Percentiles rank a stretch among this genome's conserved stretches.
These are phyloP conservation scores for Aspergillus fumigatiaffinis DNA, from an alignment of 2,329 filamentous ascomycete genomes.

Conservation along the genomic window DNA sequence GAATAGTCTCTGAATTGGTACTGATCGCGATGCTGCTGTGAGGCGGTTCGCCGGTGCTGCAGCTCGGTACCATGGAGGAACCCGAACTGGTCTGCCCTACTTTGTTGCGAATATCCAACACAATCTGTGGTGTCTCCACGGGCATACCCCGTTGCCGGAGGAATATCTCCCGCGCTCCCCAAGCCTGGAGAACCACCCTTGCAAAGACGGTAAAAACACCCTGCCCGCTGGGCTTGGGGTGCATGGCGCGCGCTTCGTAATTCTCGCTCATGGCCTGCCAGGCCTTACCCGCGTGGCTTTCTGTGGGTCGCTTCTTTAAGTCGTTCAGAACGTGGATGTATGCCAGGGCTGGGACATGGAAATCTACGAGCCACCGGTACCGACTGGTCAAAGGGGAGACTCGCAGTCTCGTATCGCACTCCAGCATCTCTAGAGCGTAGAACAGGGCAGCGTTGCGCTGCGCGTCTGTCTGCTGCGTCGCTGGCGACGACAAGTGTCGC, in stretches of 20 bases:
- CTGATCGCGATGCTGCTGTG: too few species aligned
- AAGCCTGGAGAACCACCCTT: constrained; percentile 39
- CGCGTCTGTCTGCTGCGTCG: constrained; percentile 21
- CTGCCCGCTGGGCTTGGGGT: constrained; percentile 4
- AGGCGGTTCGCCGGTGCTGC: too few species aligned
- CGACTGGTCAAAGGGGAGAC: constrained; percentile 39
- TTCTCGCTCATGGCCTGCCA: constrained; percentile 49
- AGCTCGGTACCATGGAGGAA: too few species aligned
- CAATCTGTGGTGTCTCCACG: constrained; percentile 23
- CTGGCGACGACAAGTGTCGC: constrained; percentile 14
- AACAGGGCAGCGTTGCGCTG: constrained; percentile 29
- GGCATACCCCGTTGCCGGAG: constrained; percentile 10
- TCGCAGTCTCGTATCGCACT: constrained; percentile 46
- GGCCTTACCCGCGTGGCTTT: constrained; percentile 28
- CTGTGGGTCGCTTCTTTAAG: constrained; percentile 35
- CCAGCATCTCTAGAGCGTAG: constrained; percentile 38
- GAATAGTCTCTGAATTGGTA: too few species aligned
- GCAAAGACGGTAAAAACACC: constrained; percentile 32
- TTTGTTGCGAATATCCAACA: constrained; percentile 18
- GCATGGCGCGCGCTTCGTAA: constrained; percentile 33
- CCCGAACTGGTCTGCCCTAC: too few species aligned
- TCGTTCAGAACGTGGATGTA: constrained; percentile 47
- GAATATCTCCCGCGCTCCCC: constrained; percentile 31
- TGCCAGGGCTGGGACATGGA: constrained; percentile 48
- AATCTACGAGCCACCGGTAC: constrained; percentile 42